These are phyloP conservation scores for Adenanthera pavonina DNA, from an alignment of 306 rosid genomes.

Conservation along the genomic window DNA sequence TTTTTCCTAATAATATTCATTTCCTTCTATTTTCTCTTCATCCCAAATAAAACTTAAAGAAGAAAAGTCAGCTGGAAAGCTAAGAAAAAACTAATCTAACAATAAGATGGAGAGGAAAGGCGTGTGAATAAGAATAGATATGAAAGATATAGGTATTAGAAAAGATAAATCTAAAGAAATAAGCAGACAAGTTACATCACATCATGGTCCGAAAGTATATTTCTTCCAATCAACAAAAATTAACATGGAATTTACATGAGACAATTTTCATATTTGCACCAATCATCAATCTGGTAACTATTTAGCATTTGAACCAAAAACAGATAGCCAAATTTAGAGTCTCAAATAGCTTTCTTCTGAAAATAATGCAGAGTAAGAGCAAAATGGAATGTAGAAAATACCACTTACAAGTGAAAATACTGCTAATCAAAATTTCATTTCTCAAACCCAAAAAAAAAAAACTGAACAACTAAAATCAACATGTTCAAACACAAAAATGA, in stretches of 20 bases:
- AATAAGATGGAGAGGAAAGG: conserved; percentile 3
- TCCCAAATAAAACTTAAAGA: too few species aligned
- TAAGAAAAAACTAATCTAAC: neutral
- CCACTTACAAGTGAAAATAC: neutral
- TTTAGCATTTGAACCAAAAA: neutral
- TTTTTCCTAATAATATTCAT: too few species aligned
- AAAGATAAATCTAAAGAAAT: neutral
- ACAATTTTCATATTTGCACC: conserved; percentile 23
- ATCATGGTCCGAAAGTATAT: conserved; percentile 7
- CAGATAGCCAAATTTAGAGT: neutral
- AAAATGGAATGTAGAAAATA: neutral
- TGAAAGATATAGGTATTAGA: neutral
- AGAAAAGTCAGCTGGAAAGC: neutral
- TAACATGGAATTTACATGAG: conserved; percentile 28
- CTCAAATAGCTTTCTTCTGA: neutral
- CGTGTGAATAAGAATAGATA: conserved; percentile 1
- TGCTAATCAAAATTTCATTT: neutral
- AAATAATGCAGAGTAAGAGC: conserved; percentile 5
- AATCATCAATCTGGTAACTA: neutral
- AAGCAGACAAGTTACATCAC: neutral
- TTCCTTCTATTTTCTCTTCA: too few species aligned
- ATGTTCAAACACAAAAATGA: conserved; percentile 43
- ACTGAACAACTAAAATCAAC: conserved; percentile 11
- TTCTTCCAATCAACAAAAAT: conserved; percentile 29
- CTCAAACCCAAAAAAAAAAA: neutral